phyloP scores from a whole-genome alignment of 352 stramenopile species.

The Aphanomyces cochlioides region DNA sequence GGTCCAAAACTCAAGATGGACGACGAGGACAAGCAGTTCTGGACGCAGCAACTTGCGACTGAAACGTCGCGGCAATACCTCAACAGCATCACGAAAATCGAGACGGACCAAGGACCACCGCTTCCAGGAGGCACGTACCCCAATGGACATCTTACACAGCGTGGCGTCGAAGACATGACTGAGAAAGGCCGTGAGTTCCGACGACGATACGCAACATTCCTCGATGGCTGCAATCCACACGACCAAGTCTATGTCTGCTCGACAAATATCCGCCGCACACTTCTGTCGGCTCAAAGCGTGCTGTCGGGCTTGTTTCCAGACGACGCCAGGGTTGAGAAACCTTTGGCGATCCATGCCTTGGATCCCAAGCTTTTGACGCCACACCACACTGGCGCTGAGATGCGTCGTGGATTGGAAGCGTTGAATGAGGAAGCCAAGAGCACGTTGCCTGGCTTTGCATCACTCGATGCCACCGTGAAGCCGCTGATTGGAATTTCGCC shows the following conservation, averaged over 20 bases:
- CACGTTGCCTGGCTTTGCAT: slow-evolving; percentile 43
- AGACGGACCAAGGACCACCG: slow-evolving; percentile 35
- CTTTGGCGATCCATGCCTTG: slow-evolving; percentile 22
- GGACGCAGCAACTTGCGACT: slow-evolving; percentile 49
- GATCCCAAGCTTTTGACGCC: background rate
- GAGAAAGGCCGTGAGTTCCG: slow-evolving; percentile 47
- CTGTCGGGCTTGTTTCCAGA: slow-evolving; percentile 63
- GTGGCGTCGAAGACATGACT: slow-evolving; percentile 63
- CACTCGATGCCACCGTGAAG: slow-evolving; percentile 39
- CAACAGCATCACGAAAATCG: slow-evolving; percentile 46
- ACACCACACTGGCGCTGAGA: slow-evolving; percentile 51
- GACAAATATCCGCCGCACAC: slow-evolving; percentile 73
- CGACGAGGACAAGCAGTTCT: slow-evolving; percentile 51
- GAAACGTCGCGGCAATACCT: slow-evolving; percentile 45
- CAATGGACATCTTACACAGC: slow-evolving; percentile 64
- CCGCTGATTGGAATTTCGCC: slow-evolving; percentile 42
- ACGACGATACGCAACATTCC: slow-evolving; percentile 41
- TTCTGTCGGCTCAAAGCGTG: slow-evolving; percentile 65
- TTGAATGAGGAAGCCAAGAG: slow-evolving; percentile 61
- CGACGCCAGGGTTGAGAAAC: slow-evolving; percentile 34
- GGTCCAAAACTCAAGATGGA: slow-evolving; percentile 46
- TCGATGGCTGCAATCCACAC: slow-evolving; percentile 38
- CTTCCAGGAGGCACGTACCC: slow-evolving; percentile 63
- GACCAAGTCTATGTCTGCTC: slow-evolving; percentile 62
- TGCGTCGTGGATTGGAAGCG: slow-evolving; percentile 54